A percentile compares a stretch with the other conserved stretches of the same genome.
Evolutionary conservation across 768 basidiomycete species (phyloP).

Genomic region (Termitomyces sp.): DNA sequence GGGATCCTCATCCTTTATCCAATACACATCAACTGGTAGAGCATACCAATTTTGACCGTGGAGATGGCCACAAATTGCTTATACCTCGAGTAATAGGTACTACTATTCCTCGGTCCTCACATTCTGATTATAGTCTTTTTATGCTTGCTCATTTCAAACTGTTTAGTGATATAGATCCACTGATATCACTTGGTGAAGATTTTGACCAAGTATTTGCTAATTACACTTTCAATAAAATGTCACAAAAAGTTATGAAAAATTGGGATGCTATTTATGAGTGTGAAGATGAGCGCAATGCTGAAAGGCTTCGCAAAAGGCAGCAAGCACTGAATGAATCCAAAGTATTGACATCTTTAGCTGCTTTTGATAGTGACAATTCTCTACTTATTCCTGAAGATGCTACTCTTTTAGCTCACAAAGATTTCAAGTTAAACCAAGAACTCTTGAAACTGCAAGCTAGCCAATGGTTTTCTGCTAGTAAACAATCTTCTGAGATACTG

Average conservation of each 20-base stretch:
- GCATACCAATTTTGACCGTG: conserved; percentile 10
- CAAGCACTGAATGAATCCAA: neutral
- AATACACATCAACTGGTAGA: conserved; percentile 12
- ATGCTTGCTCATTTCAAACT: neutral
- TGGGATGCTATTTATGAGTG: neutral
- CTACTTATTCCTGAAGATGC: neutral
- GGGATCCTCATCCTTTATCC: conserved; percentile 8
- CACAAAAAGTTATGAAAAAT: neutral
- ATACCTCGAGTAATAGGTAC: neutral
- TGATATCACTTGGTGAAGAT: neutral
- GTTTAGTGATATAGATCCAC: neutral
- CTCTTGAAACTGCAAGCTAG: neutral
- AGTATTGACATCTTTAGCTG: neutral
- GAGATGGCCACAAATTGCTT: neutral
- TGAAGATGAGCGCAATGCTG: conserved; percentile 31
- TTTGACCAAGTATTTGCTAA: neutral
- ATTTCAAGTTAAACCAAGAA: neutral
- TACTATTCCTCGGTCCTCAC: neutral
- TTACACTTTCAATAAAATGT: neutral
- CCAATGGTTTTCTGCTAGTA: neutral
- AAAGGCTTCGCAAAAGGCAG: conserved; percentile 16
- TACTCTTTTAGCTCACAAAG: neutral
- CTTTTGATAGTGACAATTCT: neutral
- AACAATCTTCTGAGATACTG: neutral
- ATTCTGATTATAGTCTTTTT: neutral